These are phyloP conservation scores for Cryptosporidium viatorum DNA, from an alignment of 169 alveolate genomes.

Conservation along the genomic window DNA sequence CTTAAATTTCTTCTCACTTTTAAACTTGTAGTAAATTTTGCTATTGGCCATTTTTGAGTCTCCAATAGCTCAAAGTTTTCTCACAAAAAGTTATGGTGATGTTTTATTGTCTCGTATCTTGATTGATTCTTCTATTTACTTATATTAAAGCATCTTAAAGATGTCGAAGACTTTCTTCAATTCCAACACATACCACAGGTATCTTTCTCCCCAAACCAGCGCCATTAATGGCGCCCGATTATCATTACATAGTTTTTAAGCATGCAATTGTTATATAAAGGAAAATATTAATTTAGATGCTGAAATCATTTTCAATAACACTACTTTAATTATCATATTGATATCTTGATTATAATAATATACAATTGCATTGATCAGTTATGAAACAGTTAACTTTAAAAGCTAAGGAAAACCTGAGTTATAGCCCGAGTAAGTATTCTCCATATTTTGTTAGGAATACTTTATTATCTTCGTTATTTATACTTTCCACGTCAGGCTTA, in stretches of 20 bases:
- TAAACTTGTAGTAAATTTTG: conserved; percentile 42
- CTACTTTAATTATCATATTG: not conserved
- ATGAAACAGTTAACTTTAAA: not conserved
- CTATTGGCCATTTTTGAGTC: conserved; percentile 9
- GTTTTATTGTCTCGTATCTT: not conserved
- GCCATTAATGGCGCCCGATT: conserved; percentile 8
- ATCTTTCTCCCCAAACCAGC: conserved; percentile 4
- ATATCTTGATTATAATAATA: too few species aligned
- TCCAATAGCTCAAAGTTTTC: not conserved
- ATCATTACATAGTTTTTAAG: not conserved
- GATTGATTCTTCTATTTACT: not conserved
- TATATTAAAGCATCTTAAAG: not conserved
- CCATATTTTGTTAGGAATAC: conserved; percentile 53
- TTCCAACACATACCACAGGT: not conserved
- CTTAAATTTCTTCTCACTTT: conserved; percentile 64
- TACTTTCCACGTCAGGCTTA: not conserved
- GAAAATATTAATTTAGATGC: not conserved
- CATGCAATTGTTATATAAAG: not conserved
- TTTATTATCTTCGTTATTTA: not conserved
- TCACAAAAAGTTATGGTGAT: not conserved
- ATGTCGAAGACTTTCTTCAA: not conserved
- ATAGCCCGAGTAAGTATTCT: conserved; percentile 47
- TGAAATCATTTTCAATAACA: not conserved
- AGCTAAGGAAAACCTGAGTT: not conserved
- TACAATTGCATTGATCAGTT: not conserved